These are phyloP conservation scores for Citrus glauca DNA, from an alignment of 345 rosid genomes.

Conservation along the genomic window DNA sequence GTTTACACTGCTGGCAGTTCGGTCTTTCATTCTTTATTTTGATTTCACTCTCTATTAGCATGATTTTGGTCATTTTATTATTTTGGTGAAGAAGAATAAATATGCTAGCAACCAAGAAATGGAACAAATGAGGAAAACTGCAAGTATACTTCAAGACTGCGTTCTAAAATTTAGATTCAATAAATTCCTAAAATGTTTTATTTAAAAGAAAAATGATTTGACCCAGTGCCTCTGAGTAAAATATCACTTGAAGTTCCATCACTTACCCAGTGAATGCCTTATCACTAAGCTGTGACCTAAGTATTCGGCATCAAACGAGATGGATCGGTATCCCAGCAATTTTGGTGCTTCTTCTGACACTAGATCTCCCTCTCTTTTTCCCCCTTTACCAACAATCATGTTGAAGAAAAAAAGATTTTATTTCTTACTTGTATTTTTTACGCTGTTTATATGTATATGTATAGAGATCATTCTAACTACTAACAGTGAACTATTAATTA, in stretches of 20 bases:
- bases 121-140: background rate
- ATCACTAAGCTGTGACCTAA: background rate
- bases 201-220: background rate
- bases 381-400: background rate
- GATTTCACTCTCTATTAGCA: background rate
- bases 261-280: background rate
- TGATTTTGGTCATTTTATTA: background rate
- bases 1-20: background rate
- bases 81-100: background rate
- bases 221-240: background rate
- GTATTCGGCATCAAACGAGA: background rate
- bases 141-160: background rate
- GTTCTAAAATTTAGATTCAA: background rate
- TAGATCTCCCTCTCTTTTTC: background rate
- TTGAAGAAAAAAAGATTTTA: too few species aligned
- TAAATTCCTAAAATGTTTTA: background rate
- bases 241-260: background rate
- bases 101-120: background rate
- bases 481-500: too few species aligned
- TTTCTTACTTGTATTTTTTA: too few species aligned
- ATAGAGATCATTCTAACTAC: too few species aligned
- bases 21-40: background rate
- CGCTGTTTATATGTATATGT: too few species aligned
- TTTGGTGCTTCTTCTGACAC: background rate
- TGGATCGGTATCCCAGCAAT: background rate